Conservation (phyloP, 2,329 filamentous ascomycete species). For the Alternaria ethzedia region DNA sequence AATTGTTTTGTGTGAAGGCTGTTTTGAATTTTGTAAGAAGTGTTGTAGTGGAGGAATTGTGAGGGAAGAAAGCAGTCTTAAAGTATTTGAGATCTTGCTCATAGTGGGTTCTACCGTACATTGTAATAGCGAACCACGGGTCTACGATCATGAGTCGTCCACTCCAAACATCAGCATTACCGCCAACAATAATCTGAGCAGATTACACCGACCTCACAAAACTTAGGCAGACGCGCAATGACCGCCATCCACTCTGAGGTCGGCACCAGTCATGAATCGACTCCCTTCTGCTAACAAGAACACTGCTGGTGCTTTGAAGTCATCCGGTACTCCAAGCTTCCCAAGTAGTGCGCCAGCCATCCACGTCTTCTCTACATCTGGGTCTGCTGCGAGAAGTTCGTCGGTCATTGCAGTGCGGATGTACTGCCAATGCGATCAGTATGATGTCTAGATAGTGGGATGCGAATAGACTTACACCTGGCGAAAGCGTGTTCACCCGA, state of each 20-base stretch:
- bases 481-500: conserved; percentile 41
- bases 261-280: conserved; percentile 73
- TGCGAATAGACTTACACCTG: conserved; percentile 19
- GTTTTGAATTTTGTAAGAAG: neutral
- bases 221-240: conserved; percentile 57
- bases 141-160: neutral
- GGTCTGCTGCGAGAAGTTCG: conserved; percentile 49
- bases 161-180: neutral
- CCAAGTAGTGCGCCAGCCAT: conserved; percentile 62
- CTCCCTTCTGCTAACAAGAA: conserved; percentile 72
- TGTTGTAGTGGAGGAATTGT: neutral
- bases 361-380: conserved; percentile 60
- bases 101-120: neutral
- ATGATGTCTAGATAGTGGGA: neutral
- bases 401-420: conserved; percentile 48
- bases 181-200: neutral
- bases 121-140: neutral
- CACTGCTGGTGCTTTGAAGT: conserved; percentile 69
- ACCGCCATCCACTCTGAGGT: conserved; percentile 74
- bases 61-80: neutral
- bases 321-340: conserved; percentile 61
- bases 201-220: neutral
- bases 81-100: neutral
- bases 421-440: conserved; percentile 19
- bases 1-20: neutral